Evolutionary conservation across 2,329 filamentous ascomycete species (phyloP).

Genomic region (Amauroascus verrucosus): DNA sequence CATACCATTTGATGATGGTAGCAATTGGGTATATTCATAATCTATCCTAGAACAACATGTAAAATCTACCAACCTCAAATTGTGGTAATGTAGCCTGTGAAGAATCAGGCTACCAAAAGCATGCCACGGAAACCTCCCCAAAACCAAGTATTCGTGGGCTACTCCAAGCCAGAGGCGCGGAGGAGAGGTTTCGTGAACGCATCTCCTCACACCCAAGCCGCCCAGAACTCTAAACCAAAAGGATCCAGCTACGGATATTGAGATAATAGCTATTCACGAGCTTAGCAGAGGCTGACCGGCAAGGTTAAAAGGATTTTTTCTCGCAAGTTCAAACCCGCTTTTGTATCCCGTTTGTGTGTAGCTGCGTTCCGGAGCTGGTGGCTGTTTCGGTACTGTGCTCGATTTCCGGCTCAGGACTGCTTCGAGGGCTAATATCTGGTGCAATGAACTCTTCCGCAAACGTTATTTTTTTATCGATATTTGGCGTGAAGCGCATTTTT

Average conservation of each 20-base stretch:
- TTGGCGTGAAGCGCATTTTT: constrained; percentile 70
- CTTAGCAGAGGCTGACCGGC: not conserved
- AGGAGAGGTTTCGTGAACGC: not conserved
- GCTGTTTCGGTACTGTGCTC: constrained; percentile 27
- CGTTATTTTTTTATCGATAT: constrained; percentile 47
- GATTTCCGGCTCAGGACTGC: constrained; percentile 52
- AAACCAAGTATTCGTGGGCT: not conserved
- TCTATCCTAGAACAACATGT: not conserved
- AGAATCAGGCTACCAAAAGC: too few relatives aligned
- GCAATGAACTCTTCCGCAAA: constrained; percentile 72
- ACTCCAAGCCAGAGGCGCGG: not conserved
- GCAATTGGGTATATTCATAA: not conserved
- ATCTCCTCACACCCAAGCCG: not conserved
- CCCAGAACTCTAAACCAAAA: not conserved
- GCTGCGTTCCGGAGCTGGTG: not conserved
- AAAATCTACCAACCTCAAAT: not conserved
- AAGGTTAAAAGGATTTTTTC: not conserved
- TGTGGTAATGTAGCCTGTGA: not conserved
- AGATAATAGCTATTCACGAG: too few relatives aligned
- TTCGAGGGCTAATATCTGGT: constrained; percentile 48
- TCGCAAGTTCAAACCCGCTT: not conserved
- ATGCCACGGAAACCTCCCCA: not conserved
- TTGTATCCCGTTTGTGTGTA: not conserved
- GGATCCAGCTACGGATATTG: too few relatives aligned
- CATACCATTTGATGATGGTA: not conserved